A percentile compares a stretch with the other conserved stretches of the same genome.
Conservation (phyloP, 305 asterid species). For the Solanum hybrid region DNA sequence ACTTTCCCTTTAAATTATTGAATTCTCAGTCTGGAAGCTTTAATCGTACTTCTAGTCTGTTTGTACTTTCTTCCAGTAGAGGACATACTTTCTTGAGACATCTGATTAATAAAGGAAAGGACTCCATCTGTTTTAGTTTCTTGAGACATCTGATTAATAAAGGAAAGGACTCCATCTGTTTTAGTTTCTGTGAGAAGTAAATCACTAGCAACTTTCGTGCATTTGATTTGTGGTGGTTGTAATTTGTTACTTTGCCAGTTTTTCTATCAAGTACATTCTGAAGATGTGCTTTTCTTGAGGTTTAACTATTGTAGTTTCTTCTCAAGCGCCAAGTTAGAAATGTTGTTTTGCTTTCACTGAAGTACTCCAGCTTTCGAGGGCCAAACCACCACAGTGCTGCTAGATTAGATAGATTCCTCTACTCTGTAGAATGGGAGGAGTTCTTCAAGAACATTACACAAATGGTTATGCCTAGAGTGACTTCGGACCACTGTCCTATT, state of each 20-base stretch:
- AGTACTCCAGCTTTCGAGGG: not conserved
- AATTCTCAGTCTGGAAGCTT: not conserved
- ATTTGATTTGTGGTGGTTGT: not conserved
- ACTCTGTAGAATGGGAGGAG: too few species aligned
- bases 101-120: not conserved
- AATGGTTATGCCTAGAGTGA: not conserved
- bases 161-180: not conserved
- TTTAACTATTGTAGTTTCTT: not conserved
- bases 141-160: not conserved
- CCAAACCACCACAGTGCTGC: too few species aligned
- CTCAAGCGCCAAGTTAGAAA: not conserved
- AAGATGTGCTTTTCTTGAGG: conserved; percentile 2
- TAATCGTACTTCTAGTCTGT: not conserved
- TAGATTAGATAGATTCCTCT: too few species aligned
- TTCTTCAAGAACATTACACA: too few species aligned
- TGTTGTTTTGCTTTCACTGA: not conserved
- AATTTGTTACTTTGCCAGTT: not conserved
- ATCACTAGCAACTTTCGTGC: not conserved
- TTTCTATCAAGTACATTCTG: not conserved
- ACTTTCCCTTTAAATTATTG: not conserved
- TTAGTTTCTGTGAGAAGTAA: not conserved
- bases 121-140: not conserved
- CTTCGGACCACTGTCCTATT: not conserved
- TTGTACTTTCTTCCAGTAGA: not conserved
- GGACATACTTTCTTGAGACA: not conserved